These are phyloP conservation scores for Neurospora sp. DNA, from an alignment of 495 filamentous ascomycete species.

Conservation along the genomic window DNA sequence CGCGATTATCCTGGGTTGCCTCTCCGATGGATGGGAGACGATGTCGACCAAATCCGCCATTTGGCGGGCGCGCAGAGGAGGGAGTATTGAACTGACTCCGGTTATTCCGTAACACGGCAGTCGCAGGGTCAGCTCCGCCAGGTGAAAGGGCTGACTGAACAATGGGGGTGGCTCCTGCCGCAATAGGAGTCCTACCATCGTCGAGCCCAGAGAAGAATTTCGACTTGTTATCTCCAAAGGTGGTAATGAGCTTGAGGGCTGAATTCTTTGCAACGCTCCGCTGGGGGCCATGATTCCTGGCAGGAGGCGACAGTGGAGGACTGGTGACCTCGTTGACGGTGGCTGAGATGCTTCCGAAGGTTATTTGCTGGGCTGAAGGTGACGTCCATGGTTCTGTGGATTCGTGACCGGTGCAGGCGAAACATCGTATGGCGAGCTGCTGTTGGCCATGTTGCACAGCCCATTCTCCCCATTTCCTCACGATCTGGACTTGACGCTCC, in stretches of 20 bases:
- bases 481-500: conserved; percentile 78
- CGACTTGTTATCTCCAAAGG: conserved; percentile 57
- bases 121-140: conserved; percentile 50
- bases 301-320: conserved; percentile 49
- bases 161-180: conserved; percentile 77
- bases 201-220: conserved; percentile 60
- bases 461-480: conserved; percentile 91
- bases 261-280: conserved; percentile 62
- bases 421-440: conserved; percentile 85
- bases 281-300: conserved; percentile 39
- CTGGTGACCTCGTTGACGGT: conserved; percentile 45
- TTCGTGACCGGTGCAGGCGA: conserved; percentile 70
- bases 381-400: conserved; percentile 74
- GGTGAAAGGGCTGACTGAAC: conserved; percentile 83
- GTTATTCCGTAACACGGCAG: conserved; percentile 54
- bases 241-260: conserved; percentile 87
- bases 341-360: conserved; percentile 38
- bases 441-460: conserved; percentile 80
- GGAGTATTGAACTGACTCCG: conserved; percentile 52
- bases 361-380: conserved; percentile 62
- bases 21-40: conserved; percentile 82
- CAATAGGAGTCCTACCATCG: conserved; percentile 66
- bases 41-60: conserved; percentile 49
- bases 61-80: conserved; percentile 61
- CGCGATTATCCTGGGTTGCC: conserved; percentile 37